Evolutionary conservation across 2,329 filamentous ascomycete species (phyloP).

Genomic region (Sphaerostilbella broomeana): DNA sequence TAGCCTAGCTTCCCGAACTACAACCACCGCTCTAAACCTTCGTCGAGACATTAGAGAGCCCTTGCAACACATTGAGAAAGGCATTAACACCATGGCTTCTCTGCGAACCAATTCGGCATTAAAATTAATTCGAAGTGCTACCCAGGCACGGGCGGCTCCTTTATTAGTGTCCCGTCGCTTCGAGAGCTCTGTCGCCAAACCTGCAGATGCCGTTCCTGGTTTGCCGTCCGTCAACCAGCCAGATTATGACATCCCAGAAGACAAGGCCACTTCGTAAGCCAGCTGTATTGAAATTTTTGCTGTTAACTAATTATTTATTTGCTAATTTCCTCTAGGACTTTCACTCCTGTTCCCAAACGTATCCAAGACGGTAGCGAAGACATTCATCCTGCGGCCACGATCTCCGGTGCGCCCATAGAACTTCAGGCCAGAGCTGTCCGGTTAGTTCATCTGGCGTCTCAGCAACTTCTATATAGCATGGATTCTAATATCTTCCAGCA

Average conservation of each 20-base stretch:
- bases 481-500: slow-evolving; percentile 51
- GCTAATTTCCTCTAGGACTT: slow-evolving; percentile 52
- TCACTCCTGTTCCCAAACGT: slow-evolving; percentile 82
- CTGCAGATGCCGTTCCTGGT: slow-evolving; percentile 32
- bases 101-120: slow-evolving; percentile 51
- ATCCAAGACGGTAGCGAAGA: slow-evolving; percentile 89
- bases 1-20: slow-evolving; percentile 15
- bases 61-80: slow-evolving; percentile 21
- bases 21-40: slow-evolving; percentile 25
- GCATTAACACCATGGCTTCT: slow-evolving; percentile 50
- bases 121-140: slow-evolving; percentile 44
- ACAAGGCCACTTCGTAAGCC: slow-evolving; percentile 82
- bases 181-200: slow-evolving; percentile 45
- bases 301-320: background rate
- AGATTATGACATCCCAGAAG: slow-evolving; percentile 72
- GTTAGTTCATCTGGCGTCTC: slow-evolving; percentile 43
- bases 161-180: slow-evolving; percentile 46
- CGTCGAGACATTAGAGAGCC: slow-evolving; percentile 4
- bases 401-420: slow-evolving; percentile 90
- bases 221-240: slow-evolving; percentile 56
- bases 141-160: slow-evolving; percentile 30
- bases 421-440: slow-evolving; percentile 90
- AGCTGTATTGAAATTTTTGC: background rate
- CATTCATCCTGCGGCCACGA: slow-evolving; percentile 70
- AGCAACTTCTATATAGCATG: background rate